phyloP scores from a whole-genome alignment of 1,284 basidiomycete species.

The Tremellales sp. region DNA sequence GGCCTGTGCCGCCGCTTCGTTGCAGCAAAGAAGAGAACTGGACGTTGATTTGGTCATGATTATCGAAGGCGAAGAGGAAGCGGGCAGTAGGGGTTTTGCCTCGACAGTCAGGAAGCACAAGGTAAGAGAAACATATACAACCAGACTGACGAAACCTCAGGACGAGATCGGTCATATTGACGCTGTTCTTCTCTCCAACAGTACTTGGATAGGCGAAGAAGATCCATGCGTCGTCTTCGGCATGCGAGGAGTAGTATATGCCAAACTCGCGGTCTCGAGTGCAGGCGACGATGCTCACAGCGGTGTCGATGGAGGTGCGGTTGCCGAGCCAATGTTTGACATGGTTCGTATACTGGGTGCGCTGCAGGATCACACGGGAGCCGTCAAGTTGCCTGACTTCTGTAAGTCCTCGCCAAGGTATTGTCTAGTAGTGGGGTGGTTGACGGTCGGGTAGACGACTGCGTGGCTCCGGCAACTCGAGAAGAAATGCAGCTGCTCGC shows the following conservation, averaged over 20 bases:
- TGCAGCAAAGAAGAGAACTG: slow-evolving; percentile 68
- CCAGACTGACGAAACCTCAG: slow-evolving; percentile 44
- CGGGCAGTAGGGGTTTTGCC: slow-evolving; percentile 78
- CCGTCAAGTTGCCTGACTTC: slow-evolving; percentile 78
- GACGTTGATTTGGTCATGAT: slow-evolving; percentile 85
- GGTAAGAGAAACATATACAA: slow-evolving; percentile 49
- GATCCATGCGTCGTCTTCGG: slow-evolving; percentile 96
- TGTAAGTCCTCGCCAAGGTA: slow-evolving; percentile 57
- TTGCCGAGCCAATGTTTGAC: slow-evolving; percentile 85
- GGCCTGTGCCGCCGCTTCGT: slow-evolving; percentile 79
- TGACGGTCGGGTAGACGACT: slow-evolving; percentile 58
- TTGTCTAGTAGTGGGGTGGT: not conserved
- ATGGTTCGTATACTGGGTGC: slow-evolving; percentile 80
- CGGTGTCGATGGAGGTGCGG: slow-evolving; percentile 86
- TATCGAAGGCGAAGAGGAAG: slow-evolving; percentile 95
- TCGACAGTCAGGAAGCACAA: slow-evolving; percentile 71
- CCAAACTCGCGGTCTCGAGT: slow-evolving; percentile 58
- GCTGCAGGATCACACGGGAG: slow-evolving; percentile 59
- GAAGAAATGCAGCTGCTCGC: slow-evolving; percentile 66
- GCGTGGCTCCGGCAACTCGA: slow-evolving; percentile 62
- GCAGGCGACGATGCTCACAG: slow-evolving; percentile 45
- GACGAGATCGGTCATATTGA: slow-evolving; percentile 76
- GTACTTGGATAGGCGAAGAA: slow-evolving; percentile 92
- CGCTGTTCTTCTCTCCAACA: slow-evolving; percentile 81
- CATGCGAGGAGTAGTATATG: slow-evolving; percentile 76